Conservation (phyloP, 2,329 filamentous ascomycete genomes). For the Leptographium wingfieldii region DNA sequence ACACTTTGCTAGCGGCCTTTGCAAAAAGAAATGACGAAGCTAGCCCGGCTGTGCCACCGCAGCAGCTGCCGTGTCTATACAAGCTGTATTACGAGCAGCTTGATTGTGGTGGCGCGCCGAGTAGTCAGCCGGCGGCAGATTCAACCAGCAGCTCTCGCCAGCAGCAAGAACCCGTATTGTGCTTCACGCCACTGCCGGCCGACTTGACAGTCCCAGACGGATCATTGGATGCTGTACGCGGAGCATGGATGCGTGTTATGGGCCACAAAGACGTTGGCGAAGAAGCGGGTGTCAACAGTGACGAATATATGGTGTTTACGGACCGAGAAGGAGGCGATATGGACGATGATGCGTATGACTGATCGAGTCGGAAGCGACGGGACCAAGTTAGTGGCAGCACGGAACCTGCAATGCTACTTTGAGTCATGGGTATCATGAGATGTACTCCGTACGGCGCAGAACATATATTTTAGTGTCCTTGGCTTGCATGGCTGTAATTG, state of each 20-base stretch:
- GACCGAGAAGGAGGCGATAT: conserved; percentile 53
- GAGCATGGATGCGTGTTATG: conserved; percentile 56
- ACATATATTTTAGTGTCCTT: too few relatives aligned
- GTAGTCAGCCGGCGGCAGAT: conserved; percentile 9
- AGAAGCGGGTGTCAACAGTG: conserved; percentile 6
- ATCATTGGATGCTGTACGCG: conserved; percentile 51
- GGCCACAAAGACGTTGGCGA: conserved; percentile 21
- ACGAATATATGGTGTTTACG: conserved; percentile 63
- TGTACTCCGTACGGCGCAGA: not conserved
- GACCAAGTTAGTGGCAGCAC: not conserved
- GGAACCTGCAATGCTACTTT: not conserved
- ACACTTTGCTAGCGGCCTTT: conserved; percentile 22
- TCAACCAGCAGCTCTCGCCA: conserved; percentile 17
- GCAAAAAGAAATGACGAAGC: conserved; percentile 16
- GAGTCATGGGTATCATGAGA: not conserved
- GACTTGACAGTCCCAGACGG: conserved; percentile 65
- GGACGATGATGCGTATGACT: conserved; percentile 29
- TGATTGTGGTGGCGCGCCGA: conserved; percentile 14
- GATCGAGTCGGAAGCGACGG: not conserved
- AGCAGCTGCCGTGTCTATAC: conserved; percentile 27
- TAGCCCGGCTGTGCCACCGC: conserved; percentile 12
- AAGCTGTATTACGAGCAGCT: conserved; percentile 44
- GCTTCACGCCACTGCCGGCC: conserved; percentile 45
- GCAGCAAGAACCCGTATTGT: conserved; percentile 23
- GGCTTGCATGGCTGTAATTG: too few relatives aligned